Evolutionary conservation across 2,329 filamentous ascomycete species (phyloP).

Genomic region (Parascedosporium putredinis): DNA sequence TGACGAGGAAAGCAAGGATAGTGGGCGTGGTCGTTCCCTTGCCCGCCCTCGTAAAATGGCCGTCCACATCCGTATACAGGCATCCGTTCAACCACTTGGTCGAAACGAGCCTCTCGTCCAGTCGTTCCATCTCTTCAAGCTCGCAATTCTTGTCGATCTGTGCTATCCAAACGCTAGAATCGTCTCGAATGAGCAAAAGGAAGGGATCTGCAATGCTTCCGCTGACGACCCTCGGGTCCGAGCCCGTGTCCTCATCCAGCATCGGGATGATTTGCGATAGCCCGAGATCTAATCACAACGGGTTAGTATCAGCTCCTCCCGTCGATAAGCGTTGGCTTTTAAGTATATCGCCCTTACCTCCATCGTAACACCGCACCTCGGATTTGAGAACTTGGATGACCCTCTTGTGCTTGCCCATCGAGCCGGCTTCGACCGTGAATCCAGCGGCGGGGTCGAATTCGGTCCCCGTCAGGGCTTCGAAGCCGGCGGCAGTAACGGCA

Average conservation of each 20-base stretch:
- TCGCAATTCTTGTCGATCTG: constrained; percentile 66
- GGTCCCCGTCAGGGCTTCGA: constrained; percentile 67
- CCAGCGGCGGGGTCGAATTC: constrained; percentile 90
- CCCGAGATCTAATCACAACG: constrained; percentile 56
- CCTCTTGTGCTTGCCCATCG: constrained; percentile 67
- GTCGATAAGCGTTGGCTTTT: neutral
- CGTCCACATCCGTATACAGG: constrained; percentile 60
- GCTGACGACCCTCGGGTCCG: constrained; percentile 65
- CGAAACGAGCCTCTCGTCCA: constrained; percentile 42
- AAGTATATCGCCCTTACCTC: constrained; percentile 45
- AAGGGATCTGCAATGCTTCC: constrained; percentile 84
- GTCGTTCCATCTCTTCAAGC: constrained; percentile 67
- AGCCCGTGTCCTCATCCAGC: constrained; percentile 79
- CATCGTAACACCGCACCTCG: constrained; percentile 84
- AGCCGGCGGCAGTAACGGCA: constrained; percentile 58
- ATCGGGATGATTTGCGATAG: constrained; percentile 87
- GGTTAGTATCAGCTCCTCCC: constrained; percentile 12
- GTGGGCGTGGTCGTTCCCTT: constrained; percentile 30
- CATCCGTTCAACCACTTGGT: constrained; percentile 77
- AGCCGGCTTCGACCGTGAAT: constrained; percentile 74
- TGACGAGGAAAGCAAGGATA: constrained; percentile 68
- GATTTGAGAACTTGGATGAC: constrained; percentile 81
- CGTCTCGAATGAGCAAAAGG: constrained; percentile 71
- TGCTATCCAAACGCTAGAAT: constrained; percentile 69
- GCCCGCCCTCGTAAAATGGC: constrained; percentile 42